Conservation (phyloP, 1,284 basidiomycete genomes). For the Cutaneotrichosporon dermatis region DNA sequence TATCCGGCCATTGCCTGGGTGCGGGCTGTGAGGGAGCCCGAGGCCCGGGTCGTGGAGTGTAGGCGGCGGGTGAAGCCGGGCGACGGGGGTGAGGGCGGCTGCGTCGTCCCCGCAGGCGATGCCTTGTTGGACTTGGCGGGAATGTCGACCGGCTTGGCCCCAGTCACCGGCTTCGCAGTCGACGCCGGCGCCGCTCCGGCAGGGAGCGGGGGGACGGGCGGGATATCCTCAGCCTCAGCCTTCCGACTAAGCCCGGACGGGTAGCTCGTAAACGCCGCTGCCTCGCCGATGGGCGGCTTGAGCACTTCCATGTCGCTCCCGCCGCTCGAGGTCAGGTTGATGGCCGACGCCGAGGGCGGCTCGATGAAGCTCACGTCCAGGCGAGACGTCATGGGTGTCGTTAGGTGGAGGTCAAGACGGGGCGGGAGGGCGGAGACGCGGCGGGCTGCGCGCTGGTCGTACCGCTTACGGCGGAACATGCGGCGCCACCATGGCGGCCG, state of each 20-base stretch:
- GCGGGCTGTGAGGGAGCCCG: neutral
- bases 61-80: neutral
- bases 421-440: neutral
- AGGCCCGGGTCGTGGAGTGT: neutral
- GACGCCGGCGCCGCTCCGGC: no score
- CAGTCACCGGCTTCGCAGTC: no score
- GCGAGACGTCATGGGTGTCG: neutral
- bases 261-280: no score
- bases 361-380: neutral
- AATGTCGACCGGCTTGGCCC: no score
- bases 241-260: no score
- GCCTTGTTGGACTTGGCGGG: neutral
- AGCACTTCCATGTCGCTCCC: no score
- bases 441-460: neutral
- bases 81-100: neutral
- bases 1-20: neutral
- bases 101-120: neutral
- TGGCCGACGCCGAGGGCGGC: no score
- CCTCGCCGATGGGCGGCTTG: no score
- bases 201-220: no score
- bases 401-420: neutral
- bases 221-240: no score
- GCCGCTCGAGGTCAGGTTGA: no score
- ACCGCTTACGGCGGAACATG: neutral
- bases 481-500: constrained; percentile 1